A percentile compares a stretch with the other conserved stretches of the same genome.
Conservation (phyloP, 73 alveolate species). For the Halteria grandinella region DNA sequence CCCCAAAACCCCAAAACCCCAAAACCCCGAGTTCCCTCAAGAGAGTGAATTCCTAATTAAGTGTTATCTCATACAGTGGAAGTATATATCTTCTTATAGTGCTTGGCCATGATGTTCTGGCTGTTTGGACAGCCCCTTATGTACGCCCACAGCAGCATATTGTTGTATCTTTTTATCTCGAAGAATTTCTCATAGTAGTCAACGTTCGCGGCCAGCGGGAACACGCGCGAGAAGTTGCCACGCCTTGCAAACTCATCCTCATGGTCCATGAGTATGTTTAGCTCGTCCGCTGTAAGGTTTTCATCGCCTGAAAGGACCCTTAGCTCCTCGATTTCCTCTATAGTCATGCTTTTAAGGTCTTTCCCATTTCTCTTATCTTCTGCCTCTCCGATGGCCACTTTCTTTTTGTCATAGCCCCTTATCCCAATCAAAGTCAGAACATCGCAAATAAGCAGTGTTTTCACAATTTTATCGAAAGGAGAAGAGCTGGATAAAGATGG, state of each 20-base stretch:
- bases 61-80: no score
- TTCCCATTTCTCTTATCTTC: not conserved
- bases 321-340: not conserved
- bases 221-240: constrained; percentile 74
- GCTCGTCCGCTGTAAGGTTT: constrained; percentile 35
- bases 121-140: constrained; percentile 11
- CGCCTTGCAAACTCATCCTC: constrained; percentile 58
- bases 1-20: no score
- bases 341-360: not conserved
- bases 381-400: not conserved
- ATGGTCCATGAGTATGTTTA: constrained; percentile 41
- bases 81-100: no score
- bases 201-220: constrained; percentile 74
- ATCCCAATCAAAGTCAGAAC: constrained; percentile 66
- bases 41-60: no score
- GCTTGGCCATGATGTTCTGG: not conserved
- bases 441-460: constrained; percentile 67
- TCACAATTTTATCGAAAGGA: constrained; percentile 51
- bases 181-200: constrained; percentile 74
- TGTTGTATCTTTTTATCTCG: constrained; percentile 35
- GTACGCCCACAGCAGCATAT: constrained; percentile 53
- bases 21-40: no score
- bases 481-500: constrained; percentile 61
- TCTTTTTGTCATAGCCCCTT: constrained; percentile 82
- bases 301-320: constrained; percentile 15